phyloP scores from a whole-genome alignment of 306 rosid genomes.

The Sophora flavescens region DNA sequence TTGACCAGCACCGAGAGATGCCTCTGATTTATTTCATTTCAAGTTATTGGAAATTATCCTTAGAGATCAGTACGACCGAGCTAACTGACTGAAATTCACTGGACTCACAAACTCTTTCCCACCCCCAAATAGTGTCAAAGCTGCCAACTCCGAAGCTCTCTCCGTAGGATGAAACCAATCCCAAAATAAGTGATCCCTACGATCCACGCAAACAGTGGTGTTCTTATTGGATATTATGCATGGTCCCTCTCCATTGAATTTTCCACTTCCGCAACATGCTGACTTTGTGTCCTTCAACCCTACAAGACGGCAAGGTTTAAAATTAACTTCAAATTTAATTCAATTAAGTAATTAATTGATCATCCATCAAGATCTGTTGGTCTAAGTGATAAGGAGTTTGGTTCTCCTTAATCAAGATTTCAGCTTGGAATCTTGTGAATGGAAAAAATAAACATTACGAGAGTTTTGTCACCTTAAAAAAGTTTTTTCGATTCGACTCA shows the following conservation, averaged over 20 bases:
- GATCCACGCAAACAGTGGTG: constrained; percentile 39
- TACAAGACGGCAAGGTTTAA: constrained; percentile 20
- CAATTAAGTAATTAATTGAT: no score
- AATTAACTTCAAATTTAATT: not conserved
- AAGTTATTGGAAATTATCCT: not conserved
- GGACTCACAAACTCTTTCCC: constrained; percentile 30
- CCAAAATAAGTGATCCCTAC: constrained; percentile 56
- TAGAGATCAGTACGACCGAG: not conserved
- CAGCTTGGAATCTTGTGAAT: no score
- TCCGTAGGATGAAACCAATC: constrained; percentile 66
- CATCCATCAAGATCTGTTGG: no score
- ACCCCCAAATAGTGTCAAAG: not conserved
- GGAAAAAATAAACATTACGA: no score
- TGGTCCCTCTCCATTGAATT: constrained; percentile 38
- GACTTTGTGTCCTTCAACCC: constrained; percentile 48
- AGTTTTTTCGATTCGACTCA: no score
- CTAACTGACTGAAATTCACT: constrained; percentile 48
- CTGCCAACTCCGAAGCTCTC: constrained; percentile 41
- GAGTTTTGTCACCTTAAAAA: no score
- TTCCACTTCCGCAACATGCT: constrained; percentile 70
- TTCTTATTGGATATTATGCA: constrained; percentile 24
- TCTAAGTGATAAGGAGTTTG: no score
- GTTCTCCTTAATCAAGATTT: no score
- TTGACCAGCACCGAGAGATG: not conserved
- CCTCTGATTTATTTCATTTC: not conserved